Base-by-base conservation (phyloP, 1,284 basidiomycete genomes). In the Apiotrichum porosum region DNA sequence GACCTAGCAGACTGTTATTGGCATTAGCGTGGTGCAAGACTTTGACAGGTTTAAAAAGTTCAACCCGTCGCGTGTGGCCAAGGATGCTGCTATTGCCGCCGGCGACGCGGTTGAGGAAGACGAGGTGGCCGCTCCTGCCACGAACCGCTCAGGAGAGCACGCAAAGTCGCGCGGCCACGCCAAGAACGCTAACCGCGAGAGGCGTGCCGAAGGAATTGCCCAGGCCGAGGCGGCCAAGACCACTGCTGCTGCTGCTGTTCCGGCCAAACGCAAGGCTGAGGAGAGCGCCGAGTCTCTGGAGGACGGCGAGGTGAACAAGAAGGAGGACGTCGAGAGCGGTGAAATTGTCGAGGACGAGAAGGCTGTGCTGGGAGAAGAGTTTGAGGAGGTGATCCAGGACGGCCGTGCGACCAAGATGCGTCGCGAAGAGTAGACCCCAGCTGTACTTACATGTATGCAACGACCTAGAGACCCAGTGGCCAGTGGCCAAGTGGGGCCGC, bases 11-110 rank as follows among this genome's bases (percentile, higher is more conserved):
- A 63, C 60, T 24, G 31, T 47, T 3, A 30, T 68, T 0, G 68
- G 68, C 13, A 47, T 69, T 26, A 56, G 56, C n/a, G 62, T 69
- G 3, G 54, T 69, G 18, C 46, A 62, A 24, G 51, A 69, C 46
- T 71, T 63, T 42, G 63, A 63, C 14, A 45, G 55, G n/a, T 69
- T 58, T 56, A 62, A 62, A 30, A 65, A 65, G 49, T 65, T 69
- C 44, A 63, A 63, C 39, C 53, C 55, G 0, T 51, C 51, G 6
- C 43, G 37, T 2, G 45, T 58, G 10, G 61, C 61, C 14, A 51
- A 54, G 19, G 42, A 49, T 14, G 52, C 54, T 9, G 53, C 54
- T 18, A 52, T 51, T 37, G 51, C 45, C 15, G 18, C 39, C n/a
- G 38, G 46, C 4, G 24, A 28, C 15, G 40, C 44, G n/a, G 10